Percentiles rank a stretch among this genome's conserved stretches.
Conservation (phyloP, 2,329 filamentous ascomycete species). For the Xylariales sp. region DNA sequence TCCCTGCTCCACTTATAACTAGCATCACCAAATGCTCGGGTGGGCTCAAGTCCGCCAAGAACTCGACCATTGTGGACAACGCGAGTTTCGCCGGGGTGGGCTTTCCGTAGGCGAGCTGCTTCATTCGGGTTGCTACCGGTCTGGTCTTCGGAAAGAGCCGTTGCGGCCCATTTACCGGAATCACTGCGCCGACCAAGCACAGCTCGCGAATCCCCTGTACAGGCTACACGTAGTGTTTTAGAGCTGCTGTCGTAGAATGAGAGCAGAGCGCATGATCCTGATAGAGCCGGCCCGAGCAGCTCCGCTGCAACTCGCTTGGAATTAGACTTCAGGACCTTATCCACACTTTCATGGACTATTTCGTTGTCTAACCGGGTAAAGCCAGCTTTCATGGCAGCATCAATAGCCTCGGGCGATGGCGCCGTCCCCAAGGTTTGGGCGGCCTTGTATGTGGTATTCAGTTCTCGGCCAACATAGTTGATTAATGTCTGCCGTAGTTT, state of each 20-base stretch:
- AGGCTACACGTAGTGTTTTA: constrained; percentile 91
- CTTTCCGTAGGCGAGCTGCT: constrained; percentile 80
- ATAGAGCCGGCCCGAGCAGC: constrained; percentile 89
- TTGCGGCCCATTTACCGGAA: constrained; percentile 93
- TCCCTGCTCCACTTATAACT: constrained; percentile 96
- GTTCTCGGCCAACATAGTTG: constrained; percentile 89
- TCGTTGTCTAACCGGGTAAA: constrained; percentile 92
- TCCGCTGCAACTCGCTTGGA: constrained; percentile 93
- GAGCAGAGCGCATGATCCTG: constrained; percentile 95
- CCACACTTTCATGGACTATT: constrained; percentile 91
- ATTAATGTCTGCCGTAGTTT: constrained; percentile 94
- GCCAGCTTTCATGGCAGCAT: constrained; percentile 90
- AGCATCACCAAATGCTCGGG: constrained; percentile 94
- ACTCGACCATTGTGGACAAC: constrained; percentile 92
- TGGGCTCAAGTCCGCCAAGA: constrained; percentile 90
- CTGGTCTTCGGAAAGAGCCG: constrained; percentile 89
- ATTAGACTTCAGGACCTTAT: constrained; percentile 88
- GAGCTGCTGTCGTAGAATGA: constrained; percentile 94
- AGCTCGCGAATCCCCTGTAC: constrained; percentile 95
- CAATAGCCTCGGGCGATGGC: constrained; percentile 83
- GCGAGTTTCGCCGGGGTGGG: constrained; percentile 89
- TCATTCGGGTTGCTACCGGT: constrained; percentile 91
- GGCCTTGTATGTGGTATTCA: constrained; percentile 90
- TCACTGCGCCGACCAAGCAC: constrained; percentile 83
- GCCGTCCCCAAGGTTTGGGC: constrained; percentile 68